Base-by-base conservation (phyloP, 768 basidiomycete genomes). In the Pisolithus orientalis region DNA sequence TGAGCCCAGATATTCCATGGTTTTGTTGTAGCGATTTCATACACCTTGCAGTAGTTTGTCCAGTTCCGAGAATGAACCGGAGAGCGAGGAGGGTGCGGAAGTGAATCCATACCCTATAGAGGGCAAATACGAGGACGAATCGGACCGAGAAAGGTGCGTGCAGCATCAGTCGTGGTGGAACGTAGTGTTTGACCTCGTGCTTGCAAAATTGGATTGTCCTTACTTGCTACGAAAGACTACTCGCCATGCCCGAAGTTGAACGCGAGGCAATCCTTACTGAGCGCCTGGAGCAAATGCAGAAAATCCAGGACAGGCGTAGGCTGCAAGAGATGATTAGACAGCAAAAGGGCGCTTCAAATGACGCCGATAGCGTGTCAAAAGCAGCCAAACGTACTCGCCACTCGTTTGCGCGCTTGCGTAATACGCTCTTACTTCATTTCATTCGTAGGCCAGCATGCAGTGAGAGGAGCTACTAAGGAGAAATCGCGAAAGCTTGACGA, bases 81-180 rank as follows among this genome's bases (percentile, higher is more conserved):
- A 88, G 60, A 85, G 81, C 54, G 87, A 88, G 59, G 76, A 74
- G 48, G 80, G 79, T 51, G 78, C 78, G 29, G 76, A 75, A 5
- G 64, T 66, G 11, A 85, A 90, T 58, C 84, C 84, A 4, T 98
- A 91, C 65, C 94, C 93, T 0, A 72, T 96, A 11, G 95, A 98
- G 61, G 93, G 91, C 47, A 90, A 91, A 68, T 98, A 90, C 64
- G 79, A 79, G 53, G 85, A 96, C 62, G 91, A 92, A 60, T 77
- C 74, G 11, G 95, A 97, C 68, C 80, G 87, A 61, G 78, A 85
- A 57, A 72, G 76, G 95, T 95, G 72, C 72, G 87, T 74, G 51
- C 55, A 38, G 51, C 57, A 51, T 60, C 57, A 61, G 62, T 54
- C 59, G 58, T 62, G 56, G 46, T 49, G 51, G 56, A 59, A 49